Conservation (phyloP, 495 filamentous ascomycete species). For the Hypoxylon rickii region DNA sequence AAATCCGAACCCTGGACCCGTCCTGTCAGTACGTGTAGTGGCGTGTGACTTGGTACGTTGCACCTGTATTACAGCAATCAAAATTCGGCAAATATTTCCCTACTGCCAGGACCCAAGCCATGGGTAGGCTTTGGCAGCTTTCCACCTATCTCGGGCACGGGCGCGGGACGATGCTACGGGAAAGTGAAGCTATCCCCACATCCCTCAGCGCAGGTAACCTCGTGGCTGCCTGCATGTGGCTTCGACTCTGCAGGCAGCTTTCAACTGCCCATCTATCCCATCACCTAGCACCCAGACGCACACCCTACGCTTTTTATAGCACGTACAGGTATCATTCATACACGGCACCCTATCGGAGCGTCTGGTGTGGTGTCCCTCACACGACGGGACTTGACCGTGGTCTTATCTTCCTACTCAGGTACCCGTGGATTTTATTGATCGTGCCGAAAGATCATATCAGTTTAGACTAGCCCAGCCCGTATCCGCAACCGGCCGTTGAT, state of each 20-base stretch:
- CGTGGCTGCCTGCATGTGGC: constrained; percentile 22
- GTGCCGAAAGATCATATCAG: constrained; percentile 5
- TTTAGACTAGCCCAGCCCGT: constrained; percentile 1
- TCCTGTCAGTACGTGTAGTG: constrained; percentile 3
- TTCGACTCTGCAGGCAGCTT: constrained; percentile 7
- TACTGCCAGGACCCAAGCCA: neutral
- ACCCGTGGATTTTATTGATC: constrained; percentile 19
- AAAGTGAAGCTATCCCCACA: constrained; percentile 8
- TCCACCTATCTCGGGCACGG: neutral
- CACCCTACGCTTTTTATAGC: neutral
- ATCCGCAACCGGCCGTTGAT: neutral
- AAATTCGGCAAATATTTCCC: neutral
- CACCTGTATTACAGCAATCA: constrained; percentile 3
- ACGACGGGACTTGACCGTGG: neutral
- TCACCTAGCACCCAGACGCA: constrained; percentile 7
- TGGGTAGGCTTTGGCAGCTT: neutral
- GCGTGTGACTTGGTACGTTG: constrained; percentile 15
- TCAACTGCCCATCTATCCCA: neutral
- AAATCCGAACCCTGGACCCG: constrained; percentile 5
- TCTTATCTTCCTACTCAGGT: constrained; percentile 22
- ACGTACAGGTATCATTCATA: constrained; percentile 6
- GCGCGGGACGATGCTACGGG: constrained; percentile 13
- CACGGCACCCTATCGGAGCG: neutral
- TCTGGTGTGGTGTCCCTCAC: neutral
- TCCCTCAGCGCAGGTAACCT: constrained; percentile 19